A percentile compares a stretch with the other conserved stretches of the same genome.
Conservation (phyloP, 352 stramenopile genomes). For the Hyaloperonospora arabidopsidis region DNA sequence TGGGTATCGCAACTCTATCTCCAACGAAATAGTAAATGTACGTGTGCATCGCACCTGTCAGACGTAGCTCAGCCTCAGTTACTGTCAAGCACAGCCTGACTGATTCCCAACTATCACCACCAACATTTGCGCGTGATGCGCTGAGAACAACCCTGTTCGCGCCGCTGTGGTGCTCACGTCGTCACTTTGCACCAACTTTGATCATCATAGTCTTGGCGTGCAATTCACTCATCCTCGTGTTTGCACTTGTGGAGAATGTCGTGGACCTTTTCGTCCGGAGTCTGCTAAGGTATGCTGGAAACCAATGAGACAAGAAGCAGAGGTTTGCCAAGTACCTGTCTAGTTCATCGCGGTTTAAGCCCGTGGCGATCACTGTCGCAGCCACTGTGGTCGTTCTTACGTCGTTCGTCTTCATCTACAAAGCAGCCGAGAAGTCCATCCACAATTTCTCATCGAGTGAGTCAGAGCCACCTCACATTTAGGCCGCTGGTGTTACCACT, state of each 20-base stretch:
- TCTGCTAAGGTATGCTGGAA: constrained; percentile 86
- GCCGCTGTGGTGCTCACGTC: constrained; percentile 45
- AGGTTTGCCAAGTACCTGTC: constrained; percentile 88
- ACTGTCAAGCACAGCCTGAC: too few relatives aligned
- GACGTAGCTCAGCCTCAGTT: too few relatives aligned
- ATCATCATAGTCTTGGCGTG: constrained; percentile 63
- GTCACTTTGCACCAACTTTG: constrained; percentile 61
- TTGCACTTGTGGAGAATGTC: constrained; percentile 87
- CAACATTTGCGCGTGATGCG: too few relatives aligned
- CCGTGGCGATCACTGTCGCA: constrained; percentile 88
- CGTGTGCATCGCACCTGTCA: too few relatives aligned
- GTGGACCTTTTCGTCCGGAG: constrained; percentile 89
- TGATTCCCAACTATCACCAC: constrained; percentile 11
- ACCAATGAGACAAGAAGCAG: constrained; percentile 60
- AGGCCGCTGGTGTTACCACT: constrained; percentile 77
- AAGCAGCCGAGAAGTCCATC: constrained; percentile 42
- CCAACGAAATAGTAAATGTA: too few relatives aligned
- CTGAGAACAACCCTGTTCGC: too few relatives aligned
- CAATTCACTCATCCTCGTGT: constrained; percentile 86
- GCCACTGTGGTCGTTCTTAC: constrained; percentile 89
- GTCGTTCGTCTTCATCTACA: constrained; percentile 75
- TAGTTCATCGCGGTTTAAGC: constrained; percentile 86
- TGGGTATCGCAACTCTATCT: too few relatives aligned
- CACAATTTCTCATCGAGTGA: constrained; percentile 39
- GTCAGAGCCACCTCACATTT: constrained; percentile 82